These are phyloP conservation scores for Volvox reticuliferus DNA, from an alignment of 139 green algal genomes.

Conservation along the genomic window DNA sequence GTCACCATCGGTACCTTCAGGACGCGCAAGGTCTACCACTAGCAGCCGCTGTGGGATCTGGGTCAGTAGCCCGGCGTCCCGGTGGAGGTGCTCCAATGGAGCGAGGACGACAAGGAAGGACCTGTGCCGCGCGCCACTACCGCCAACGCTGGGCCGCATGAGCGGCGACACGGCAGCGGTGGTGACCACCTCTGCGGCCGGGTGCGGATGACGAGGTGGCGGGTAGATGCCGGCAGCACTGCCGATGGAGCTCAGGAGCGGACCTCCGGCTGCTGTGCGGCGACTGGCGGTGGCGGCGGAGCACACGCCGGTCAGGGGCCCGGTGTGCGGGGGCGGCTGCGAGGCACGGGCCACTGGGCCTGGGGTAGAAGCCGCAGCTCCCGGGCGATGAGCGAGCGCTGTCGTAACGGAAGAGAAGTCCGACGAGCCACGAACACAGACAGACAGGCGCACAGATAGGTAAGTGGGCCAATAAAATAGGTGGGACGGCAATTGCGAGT, in stretches of 20 bases:
- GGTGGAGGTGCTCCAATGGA: slow-evolving; percentile 25
- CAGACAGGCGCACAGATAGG: too few relatives aligned
- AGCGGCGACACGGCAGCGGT: not conserved
- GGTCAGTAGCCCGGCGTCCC: not conserved
- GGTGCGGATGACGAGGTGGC: not conserved
- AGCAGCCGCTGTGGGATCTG: slow-evolving; percentile 23
- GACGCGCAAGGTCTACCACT: slow-evolving; percentile 3
- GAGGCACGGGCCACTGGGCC: not conserved
- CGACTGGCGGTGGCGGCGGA: too few relatives aligned
- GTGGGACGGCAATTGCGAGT: too few relatives aligned
- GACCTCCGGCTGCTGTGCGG: too few relatives aligned
- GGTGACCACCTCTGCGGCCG: too few relatives aligned
- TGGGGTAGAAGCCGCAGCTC: not conserved
- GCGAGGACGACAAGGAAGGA: slow-evolving; percentile 16
- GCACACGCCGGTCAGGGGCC: not conserved
- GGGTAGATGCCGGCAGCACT: slow-evolving; percentile 19
- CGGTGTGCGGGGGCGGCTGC: not conserved
- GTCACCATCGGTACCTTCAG: not conserved
- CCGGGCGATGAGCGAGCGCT: too few relatives aligned
- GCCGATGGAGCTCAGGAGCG: not conserved
- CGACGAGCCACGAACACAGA: too few relatives aligned
- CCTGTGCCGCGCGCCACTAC: not conserved
- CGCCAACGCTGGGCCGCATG: not conserved
- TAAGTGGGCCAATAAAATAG: too few relatives aligned
- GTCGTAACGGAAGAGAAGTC: too few relatives aligned